Percentiles rank a stretch among this genome's conserved stretches.
These are phyloP conservation scores for Reticulascus tulasneorum DNA, from an alignment of 2,329 filamentous ascomycete species.

Conservation along the genomic window DNA sequence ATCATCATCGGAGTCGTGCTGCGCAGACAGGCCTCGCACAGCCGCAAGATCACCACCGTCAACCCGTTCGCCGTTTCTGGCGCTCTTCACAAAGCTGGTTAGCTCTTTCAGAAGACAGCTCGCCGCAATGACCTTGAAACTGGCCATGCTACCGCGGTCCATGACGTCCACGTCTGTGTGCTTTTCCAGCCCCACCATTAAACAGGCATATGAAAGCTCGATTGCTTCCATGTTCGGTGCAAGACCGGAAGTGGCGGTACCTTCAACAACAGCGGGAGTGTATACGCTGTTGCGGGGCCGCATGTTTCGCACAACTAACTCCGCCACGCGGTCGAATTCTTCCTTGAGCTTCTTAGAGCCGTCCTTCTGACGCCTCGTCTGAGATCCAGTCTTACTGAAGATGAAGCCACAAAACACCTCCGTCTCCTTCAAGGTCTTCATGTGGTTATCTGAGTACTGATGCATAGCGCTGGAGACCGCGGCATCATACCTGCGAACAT, in stretches of 20 bases:
- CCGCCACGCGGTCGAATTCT: slow-evolving; percentile 43
- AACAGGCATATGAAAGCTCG: slow-evolving; percentile 30
- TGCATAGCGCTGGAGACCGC: slow-evolving; percentile 35
- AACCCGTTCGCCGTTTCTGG: slow-evolving; percentile 1
- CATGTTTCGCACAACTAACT: slow-evolving; percentile 35
- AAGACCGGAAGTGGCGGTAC: neutral
- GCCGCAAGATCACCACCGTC: no score
- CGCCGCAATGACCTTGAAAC: slow-evolving; percentile 34
- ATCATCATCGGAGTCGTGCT: no score
- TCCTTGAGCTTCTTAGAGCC: slow-evolving; percentile 47
- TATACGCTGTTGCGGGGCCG: slow-evolving; percentile 20
- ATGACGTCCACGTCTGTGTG: slow-evolving; percentile 12
- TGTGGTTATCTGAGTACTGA: slow-evolving; percentile 41
- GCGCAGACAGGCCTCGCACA: no score
- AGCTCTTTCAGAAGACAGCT: slow-evolving; percentile 29
- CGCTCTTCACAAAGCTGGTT: slow-evolving; percentile 8
- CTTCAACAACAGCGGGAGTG: slow-evolving; percentile 8
- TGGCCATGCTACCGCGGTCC: slow-evolving; percentile 17
- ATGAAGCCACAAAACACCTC: slow-evolving; percentile 55
- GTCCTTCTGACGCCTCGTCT: slow-evolving; percentile 48
- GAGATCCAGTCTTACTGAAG: slow-evolving; percentile 45
- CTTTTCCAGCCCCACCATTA: slow-evolving; percentile 19
- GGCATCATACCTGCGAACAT: slow-evolving; percentile 39
- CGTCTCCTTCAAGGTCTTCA: slow-evolving; percentile 40
- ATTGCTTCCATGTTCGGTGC: slow-evolving; percentile 20